Evolutionary conservation across 257 asterid species (phyloP), one percentile per base, ranked within the genome.

Genomic region (Solanum pinnatisectum): DNA sequence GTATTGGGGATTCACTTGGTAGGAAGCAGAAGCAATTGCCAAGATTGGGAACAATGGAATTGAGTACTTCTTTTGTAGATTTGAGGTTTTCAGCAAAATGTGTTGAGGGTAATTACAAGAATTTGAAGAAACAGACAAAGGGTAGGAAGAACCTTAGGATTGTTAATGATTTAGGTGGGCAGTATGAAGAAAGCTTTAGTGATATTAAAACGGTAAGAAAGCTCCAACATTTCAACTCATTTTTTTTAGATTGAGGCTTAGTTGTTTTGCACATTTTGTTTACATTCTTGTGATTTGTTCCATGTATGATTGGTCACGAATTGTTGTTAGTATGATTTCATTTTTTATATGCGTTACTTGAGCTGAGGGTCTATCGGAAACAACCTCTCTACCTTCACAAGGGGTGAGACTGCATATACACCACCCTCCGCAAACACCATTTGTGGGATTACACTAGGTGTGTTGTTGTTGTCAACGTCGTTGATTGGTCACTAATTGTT

Each of bases 171-270:
- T 67, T 93, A 70, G 95, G 92, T 39, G 98, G 94, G 0, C 94
- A 94, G n/a, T 93, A 94, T 71, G 98, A 95, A 33, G 98, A 94
- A 67, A 87, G 40, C 83, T 95, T 95, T 87, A 93, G 89, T 44
- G 98, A 95, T 90, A 94, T 95, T 15, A 95, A 94, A 90, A 85
- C 89, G 33, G 97, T 95, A 90, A 87, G 91, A 37, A 72, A 36
- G 3, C 63, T 63, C 56, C 10, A 52, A 73, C 35, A 37, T 25
- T 33, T 78, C 8, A 10, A 76, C 23, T 52, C 16, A 8, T 89
- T 18, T 52, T 37, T 32, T 44, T 8, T 5, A 32, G 6, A 18
- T 23, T 79, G 85, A 44, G 30, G 10, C 68, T 30, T 30, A 4
- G 30, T 81, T 81, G 68, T 46, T 81, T 81, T 8, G 27, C 70